Evolutionary conservation across 2,329 filamentous ascomycete species (phyloP), one percentile per base, ranked within the genome.

Genomic region (Alternaria novae-zelandiae): DNA sequence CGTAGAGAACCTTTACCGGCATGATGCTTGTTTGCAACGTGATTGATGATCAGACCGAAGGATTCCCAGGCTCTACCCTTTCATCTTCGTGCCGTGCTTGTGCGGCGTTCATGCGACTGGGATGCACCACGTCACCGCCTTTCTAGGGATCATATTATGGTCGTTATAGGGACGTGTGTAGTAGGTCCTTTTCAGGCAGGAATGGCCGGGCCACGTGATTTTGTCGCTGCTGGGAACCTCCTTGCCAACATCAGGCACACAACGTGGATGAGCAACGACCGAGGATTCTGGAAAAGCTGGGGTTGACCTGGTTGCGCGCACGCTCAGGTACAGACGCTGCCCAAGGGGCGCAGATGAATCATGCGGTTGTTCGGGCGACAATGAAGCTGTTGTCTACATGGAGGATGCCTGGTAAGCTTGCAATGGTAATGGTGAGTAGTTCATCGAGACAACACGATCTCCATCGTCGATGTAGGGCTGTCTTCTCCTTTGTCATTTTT

Each of bases 11-110:
- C 8, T 41, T 44, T 60, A 25, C 67, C 44, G 46, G 65, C 65
- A 69, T 69, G 32, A 69, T 69, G 63, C 70, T 51, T 58, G 64
- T 44, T 54, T 20, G 54, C 41, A 25, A 47, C 17, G 23, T 57
- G 53, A 60, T 46, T 41, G 43, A 51, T 61, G 67, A 57, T 57
- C 54, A 60, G 49, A 62, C 36, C 61, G 62, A 57, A 56, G 59
- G 43, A 26, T 47, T 25, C 23, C 6, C 56, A 57, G 46, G 45
- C 60, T 21, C 20, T 49, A 59, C 44, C 46, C 59, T 47, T 41
- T 63, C 55, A 54, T 63, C 55, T 59, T 44, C 21, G 15, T 41
- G 25, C 30, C 7, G 45, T 26, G 36, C 36, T 41, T 41, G 30
- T 25, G 49, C 59, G 45, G 60, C 44, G 43, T 54, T 28, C n/a